phyloP scores from a whole-genome alignment of 2,329 filamentous ascomycete genomes.

The Clonostachys byssicola region DNA sequence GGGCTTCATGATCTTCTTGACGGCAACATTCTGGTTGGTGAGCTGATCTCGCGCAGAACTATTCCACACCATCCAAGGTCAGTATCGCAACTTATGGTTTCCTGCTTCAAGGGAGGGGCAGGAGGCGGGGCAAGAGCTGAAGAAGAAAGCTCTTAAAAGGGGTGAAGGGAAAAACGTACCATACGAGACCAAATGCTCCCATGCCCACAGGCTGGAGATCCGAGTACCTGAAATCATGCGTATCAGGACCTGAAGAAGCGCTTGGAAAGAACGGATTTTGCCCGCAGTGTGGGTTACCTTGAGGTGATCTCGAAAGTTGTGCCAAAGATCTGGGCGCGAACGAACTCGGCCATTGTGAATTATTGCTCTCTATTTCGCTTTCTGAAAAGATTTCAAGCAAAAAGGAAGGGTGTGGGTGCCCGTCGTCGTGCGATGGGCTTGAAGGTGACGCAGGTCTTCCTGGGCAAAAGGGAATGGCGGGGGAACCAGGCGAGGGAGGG shows the following conservation, averaged over 20 bases:
- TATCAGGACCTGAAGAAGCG: neutral
- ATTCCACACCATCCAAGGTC: neutral
- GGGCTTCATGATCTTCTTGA: conserved; percentile 99
- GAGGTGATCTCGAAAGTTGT: conserved; percentile 99
- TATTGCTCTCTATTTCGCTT: no score
- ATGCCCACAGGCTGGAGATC: conserved; percentile 98
- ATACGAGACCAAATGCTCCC: conserved; percentile 97
- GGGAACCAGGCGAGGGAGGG: no score
- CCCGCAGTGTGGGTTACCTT: conserved; percentile 56
- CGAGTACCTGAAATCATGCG: conserved; percentile 65
- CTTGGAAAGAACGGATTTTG: neutral
- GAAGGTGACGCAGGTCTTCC: neutral
- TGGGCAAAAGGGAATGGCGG: neutral
- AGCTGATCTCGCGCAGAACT: conserved; percentile 98
- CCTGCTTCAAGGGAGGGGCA: neutral
- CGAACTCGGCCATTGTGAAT: conserved; percentile 91
- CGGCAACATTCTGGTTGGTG: conserved; percentile 91
- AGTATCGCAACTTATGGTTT: neutral
- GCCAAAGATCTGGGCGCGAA: conserved; percentile 98
- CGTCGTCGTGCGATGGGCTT: neutral
- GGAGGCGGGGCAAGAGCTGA: neutral
- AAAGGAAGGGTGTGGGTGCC: no score
- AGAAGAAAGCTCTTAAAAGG: neutral
- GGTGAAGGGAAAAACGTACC: conserved; percentile 51
- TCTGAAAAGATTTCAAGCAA: no score